These are phyloP conservation scores for Daldinia childiae DNA, from an alignment of 495 filamentous ascomycete genomes.

Conservation along the genomic window DNA sequence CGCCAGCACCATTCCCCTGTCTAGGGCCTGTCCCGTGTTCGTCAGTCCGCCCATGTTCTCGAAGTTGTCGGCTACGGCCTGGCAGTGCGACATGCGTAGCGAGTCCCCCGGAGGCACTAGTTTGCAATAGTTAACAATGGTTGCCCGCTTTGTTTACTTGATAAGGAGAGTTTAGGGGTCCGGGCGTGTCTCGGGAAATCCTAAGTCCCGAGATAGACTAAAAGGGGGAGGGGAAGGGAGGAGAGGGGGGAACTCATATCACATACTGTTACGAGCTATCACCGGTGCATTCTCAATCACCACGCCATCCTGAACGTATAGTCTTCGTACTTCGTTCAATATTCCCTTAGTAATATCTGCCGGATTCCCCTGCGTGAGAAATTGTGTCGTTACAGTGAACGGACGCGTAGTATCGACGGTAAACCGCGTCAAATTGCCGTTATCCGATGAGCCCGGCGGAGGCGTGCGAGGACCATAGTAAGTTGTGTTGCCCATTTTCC, in stretches of 20 bases:
- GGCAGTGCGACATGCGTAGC: constrained; percentile 66
- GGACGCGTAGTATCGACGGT: constrained; percentile 67
- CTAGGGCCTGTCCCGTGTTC: constrained; percentile 61
- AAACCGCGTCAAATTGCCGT: constrained; percentile 23
- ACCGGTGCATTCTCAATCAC: constrained; percentile 63
- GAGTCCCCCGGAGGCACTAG: constrained; percentile 57
- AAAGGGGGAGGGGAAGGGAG: neutral
- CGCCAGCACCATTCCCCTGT: constrained; percentile 70
- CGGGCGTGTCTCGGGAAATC: neutral
- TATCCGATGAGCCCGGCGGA: neutral
- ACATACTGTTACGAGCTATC: constrained; percentile 33
- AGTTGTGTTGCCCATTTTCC: constrained; percentile 57
- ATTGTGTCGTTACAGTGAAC: constrained; percentile 77
- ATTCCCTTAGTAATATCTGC: constrained; percentile 47
- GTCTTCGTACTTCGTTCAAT: constrained; percentile 67
- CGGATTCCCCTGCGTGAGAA: constrained; percentile 56
- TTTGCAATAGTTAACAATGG: neutral
- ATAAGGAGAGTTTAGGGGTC: neutral
- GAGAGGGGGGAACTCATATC: neutral
- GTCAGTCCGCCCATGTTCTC: constrained; percentile 66
- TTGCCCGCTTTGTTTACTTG: neutral
- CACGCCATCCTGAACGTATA: constrained; percentile 71
- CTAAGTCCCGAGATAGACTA: neutral
- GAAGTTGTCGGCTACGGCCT: constrained; percentile 64
- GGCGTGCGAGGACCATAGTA: constrained; percentile 61